Evolutionary conservation across 2,329 filamentous ascomycete species (phyloP), one percentile per base, ranked within the genome.

Genomic region (Zasmidium angulare): DNA sequence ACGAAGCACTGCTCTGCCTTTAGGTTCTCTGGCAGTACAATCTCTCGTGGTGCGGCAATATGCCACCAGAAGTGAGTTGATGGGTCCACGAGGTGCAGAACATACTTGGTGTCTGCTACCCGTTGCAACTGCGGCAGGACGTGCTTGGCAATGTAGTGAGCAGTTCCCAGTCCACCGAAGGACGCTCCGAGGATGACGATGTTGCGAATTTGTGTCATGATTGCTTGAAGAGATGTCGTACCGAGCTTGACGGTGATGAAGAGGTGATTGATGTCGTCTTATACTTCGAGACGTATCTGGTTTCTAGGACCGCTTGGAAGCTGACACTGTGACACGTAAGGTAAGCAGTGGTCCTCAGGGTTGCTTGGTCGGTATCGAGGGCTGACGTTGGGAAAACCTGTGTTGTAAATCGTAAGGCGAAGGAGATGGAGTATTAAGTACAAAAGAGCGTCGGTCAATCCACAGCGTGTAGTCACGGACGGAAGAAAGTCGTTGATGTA

Each of bases 141-240:
- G 72, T 86, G 81, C 60, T 80, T 80, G 24, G 83, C 78, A 24
- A 83, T 72, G 63, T 83, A 82, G 63, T 86, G 83, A 1, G 83
- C 81, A 2, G 73, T 76, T 4, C 78, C 79, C 2, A 84, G 56
- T 22, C 83, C 83, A 11, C 71, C 81, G 61, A 81, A 84, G 10
- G 81, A 84, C 20, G 77, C 81, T 22, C 83, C 83, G 1, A 86
- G 70, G 21, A 86, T 75, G 61, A 85, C 70, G 57, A 84, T 81
- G 57, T 75, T 77, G 40, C 75, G 75, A 11, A 64, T 69, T 49
- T 74, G 70, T 1, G 72, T 63, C 72, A 73, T 74, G 17, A 20
- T 55, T 50, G 23, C 10, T 36, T 29, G 2, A 17, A n/a, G 31
- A 14, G 14, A 36, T 7, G 29, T 36, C 29, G 7, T 36, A 7